Conservation (phyloP, 257 asterid species). For the Capsicum rhomboideum region DNA sequence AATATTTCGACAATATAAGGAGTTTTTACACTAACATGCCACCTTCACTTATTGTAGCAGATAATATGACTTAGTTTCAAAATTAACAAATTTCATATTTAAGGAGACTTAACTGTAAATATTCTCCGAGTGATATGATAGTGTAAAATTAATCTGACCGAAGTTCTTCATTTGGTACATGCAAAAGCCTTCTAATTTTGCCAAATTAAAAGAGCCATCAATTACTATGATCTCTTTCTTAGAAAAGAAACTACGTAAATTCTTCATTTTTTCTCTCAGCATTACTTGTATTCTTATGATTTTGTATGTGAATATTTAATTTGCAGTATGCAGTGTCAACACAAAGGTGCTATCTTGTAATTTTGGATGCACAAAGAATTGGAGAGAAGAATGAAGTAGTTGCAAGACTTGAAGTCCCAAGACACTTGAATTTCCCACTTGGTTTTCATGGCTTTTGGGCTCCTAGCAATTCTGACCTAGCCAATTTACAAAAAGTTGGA, state of each 20-base stretch:
- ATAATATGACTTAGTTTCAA: not conserved
- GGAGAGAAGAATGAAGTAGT: constrained; percentile 58
- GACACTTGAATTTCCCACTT: constrained; percentile 70
- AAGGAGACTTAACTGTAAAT: not conserved
- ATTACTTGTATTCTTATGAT: not conserved
- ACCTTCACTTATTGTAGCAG: not conserved
- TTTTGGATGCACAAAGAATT: constrained; percentile 55
- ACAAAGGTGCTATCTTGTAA: constrained; percentile 71
- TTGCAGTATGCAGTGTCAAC: constrained; percentile 88
- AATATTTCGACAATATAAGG: not conserved
- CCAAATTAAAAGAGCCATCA: not conserved
- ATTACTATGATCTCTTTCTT: not conserved
- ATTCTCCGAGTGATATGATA: not conserved
- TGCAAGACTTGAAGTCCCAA: constrained; percentile 83
- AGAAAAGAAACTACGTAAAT: not conserved
- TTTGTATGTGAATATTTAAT: not conserved
- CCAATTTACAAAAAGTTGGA: not conserved
- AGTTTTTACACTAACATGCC: too few species aligned
- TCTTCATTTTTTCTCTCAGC: not conserved
- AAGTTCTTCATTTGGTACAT: not conserved
- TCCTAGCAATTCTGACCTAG: constrained; percentile 5
- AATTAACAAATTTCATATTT: not conserved
- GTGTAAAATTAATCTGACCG: not conserved
- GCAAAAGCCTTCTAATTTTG: not conserved
- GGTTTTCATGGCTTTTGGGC: constrained; percentile 98